Conservation (phyloP, 495 filamentous ascomycete genomes). For the Neurospora tetrasperma region DNA sequence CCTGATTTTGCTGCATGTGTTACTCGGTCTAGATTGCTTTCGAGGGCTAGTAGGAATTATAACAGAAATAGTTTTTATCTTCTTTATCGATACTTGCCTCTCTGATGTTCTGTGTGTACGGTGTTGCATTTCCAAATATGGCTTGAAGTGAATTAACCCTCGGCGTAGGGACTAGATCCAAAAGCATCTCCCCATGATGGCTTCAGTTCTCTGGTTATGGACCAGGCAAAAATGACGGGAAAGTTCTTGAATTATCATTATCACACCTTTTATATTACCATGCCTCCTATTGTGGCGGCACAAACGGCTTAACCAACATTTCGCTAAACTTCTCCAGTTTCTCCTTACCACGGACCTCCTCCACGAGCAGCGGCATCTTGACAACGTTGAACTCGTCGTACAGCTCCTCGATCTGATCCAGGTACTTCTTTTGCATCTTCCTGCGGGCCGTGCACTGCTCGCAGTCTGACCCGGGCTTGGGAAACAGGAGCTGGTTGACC, state of each 20-base stretch:
- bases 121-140: neutral
- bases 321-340: constrained; percentile 85
- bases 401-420: constrained; percentile 96
- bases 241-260: neutral
- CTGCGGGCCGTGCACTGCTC: constrained; percentile 91
- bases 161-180: neutral
- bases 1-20: neutral
- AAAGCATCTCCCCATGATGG: neutral
- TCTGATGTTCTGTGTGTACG: neutral
- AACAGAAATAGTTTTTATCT: neutral
- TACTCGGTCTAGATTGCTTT: neutral
- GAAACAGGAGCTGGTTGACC: constrained; percentile 95
- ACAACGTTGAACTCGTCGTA: constrained; percentile 99
- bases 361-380: constrained; percentile 88
- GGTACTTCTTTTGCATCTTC: constrained; percentile 99
- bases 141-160: neutral
- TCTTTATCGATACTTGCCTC: neutral
- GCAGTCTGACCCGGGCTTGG: constrained; percentile 73
- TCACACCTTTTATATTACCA: neutral
- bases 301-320: constrained; percentile 81
- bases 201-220: neutral
- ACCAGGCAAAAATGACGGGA: neutral
- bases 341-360: constrained; percentile 93
- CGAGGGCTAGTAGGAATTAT: neutral
- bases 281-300: constrained; percentile 49